A percentile compares a stretch with the other conserved stretches of the same genome.
These are phyloP conservation scores for Claviceps purpurea DNA, from an alignment of 2,329 filamentous ascomycete genomes.

Conservation along the genomic window DNA sequence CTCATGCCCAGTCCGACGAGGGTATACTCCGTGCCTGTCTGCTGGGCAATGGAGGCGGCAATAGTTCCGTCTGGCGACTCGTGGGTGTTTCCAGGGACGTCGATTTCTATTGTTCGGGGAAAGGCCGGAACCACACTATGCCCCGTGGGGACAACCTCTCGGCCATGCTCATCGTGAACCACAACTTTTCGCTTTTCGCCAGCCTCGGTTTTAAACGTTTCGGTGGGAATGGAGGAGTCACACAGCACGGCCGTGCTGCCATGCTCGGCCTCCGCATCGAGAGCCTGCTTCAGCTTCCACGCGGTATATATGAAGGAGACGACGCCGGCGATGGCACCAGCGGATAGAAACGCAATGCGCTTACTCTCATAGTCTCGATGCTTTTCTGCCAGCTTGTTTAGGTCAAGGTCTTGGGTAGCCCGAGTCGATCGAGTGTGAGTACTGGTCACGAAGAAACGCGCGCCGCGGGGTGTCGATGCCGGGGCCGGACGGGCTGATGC, in stretches of 20 bases:
- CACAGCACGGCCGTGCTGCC: conserved; percentile 27
- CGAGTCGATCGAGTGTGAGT: conserved; percentile 12
- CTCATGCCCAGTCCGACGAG: conserved; percentile 78
- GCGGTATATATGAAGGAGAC: conserved; percentile 37
- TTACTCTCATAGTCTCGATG: conserved; percentile 36
- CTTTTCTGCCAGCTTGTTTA: conserved; percentile 32
- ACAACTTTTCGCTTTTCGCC: conserved; percentile 43
- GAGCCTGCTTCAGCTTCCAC: conserved; percentile 34
- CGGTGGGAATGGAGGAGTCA: conserved; percentile 25
- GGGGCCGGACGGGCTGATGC: conserved; percentile 1
- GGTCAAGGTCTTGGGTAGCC: conserved; percentile 34
- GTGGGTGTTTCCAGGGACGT: conserved; percentile 20
- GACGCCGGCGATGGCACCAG: conserved; percentile 35
- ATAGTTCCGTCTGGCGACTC: conserved; percentile 11
- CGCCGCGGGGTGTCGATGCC: conserved; percentile 13
- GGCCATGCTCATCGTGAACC: conserved; percentile 52
- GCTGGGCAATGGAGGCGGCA: conserved; percentile 23
- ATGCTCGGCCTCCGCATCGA: conserved; percentile 19
- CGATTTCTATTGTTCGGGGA: conserved; percentile 56
- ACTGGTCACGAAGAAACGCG: conserved; percentile 16
- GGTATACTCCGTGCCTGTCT: conserved; percentile 58
- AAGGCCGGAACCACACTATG: conserved; percentile 70
- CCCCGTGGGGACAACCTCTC: conserved; percentile 67
- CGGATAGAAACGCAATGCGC: conserved; percentile 36
- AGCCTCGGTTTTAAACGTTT: conserved; percentile 34